These are phyloP conservation scores for Trebouxia sp. DNA, from an alignment of 139 green algal genomes.

Conservation along the genomic window DNA sequence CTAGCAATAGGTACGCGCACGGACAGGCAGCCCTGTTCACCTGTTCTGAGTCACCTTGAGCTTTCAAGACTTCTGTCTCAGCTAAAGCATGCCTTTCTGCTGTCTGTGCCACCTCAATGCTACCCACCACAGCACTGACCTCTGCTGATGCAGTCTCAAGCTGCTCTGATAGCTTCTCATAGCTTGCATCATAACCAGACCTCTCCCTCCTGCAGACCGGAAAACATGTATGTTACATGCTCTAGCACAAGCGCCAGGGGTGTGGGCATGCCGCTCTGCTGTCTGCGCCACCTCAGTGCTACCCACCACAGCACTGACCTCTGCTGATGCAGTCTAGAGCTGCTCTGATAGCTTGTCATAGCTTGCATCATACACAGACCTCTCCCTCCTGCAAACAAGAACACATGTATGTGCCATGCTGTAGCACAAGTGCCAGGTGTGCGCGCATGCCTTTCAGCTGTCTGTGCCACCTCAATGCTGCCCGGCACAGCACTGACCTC, in stretches of 20 bases:
- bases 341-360: conserved; percentile 51
- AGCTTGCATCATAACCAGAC: conserved; percentile 41
- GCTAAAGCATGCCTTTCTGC: conserved; percentile 45
- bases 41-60: conserved; percentile 51
- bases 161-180: conserved; percentile 51
- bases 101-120: conserved; percentile 48
- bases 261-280: conserved; percentile 48
- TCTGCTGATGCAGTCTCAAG: conserved; percentile 44
- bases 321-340: conserved; percentile 41
- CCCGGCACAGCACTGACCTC: conserved; percentile 46
- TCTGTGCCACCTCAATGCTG: conserved; percentile 44
- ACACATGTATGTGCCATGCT: too few species aligned
- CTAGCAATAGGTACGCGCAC: too few species aligned
- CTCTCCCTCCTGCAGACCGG: conserved; percentile 38
- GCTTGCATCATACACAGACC: conserved; percentile 40
- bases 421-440: too few species aligned
- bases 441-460: conserved; percentile 51
- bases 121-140: conserved; percentile 42
- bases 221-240: too few species aligned
- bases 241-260: too few species aligned
- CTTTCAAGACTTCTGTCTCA: conserved; percentile 47
- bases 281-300: conserved; percentile 47
- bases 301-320: conserved; percentile 45
- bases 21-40: neutral
- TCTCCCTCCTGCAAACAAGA: conserved; percentile 37